These are phyloP conservation scores for Lagenidium sp. DNA, from an alignment of 352 stramenopile species.

Conservation along the genomic window DNA sequence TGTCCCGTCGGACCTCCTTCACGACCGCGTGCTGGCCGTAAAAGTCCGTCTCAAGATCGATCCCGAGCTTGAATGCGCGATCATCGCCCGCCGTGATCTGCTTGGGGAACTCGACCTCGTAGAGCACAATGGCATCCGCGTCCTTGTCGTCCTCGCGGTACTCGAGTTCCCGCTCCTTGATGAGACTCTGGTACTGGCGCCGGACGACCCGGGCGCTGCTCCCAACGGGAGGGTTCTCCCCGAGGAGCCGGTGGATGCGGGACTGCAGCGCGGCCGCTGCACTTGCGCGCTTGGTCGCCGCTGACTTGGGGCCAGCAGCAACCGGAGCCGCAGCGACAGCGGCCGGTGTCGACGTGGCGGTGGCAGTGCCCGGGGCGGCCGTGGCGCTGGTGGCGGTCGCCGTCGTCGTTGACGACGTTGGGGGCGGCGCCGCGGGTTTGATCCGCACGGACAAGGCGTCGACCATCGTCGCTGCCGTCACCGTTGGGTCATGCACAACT, in stretches of 20 bases:
- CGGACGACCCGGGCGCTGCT: constrained; percentile 26
- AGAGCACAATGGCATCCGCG: constrained; percentile 28
- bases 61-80: constrained; percentile 26
- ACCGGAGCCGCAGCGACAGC: not conserved
- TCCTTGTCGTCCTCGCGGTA: constrained; percentile 17
- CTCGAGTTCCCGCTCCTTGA: constrained; percentile 19
- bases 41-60: constrained; percentile 53
- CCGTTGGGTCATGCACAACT: no score
- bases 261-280: constrained; percentile 7
- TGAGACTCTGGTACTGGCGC: constrained; percentile 30
- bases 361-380: not conserved
- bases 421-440: not conserved
- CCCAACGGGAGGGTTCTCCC: constrained; percentile 24
- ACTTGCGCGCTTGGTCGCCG: constrained; percentile 1
- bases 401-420: not conserved
- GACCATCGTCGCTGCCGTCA: not conserved
- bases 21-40: constrained; percentile 38
- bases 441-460: not conserved
- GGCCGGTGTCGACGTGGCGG: not conserved
- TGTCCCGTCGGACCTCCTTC: constrained; percentile 23
- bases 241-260: constrained; percentile 19
- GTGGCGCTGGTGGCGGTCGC: not conserved
- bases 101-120: constrained; percentile 47
- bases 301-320: not conserved
- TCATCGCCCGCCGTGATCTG: constrained; percentile 2